Evolutionary conservation across 345 rosid species (phyloP), one percentile per base, ranked within the genome.

Genomic region (Anacardium occidentale): DNA sequence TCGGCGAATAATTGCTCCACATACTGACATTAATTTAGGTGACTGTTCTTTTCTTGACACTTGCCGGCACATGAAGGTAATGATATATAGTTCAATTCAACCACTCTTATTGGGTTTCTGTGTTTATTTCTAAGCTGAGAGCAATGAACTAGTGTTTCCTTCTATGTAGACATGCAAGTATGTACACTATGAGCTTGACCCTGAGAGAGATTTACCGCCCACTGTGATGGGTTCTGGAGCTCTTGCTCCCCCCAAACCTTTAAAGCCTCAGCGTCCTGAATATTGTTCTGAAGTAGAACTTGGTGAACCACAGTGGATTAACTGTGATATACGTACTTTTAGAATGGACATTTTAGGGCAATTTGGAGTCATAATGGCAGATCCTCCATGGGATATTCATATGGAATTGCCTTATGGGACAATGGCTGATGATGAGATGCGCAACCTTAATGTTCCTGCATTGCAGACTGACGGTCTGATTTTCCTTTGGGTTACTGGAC

Each of bases 351-450:
- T 95, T 79, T 84, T 95, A 77, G 99, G 99, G 60, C 90, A 91
- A 52, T 92, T 92, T 65, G 99, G 99, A 74, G 96, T 95, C 70
- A 94, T 95, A 60, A 95, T 95, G 99, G 98, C 99, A 24, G 99
- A 95, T 83, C 99, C 99, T 3, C 99, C 99, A 1, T 95, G 99
- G 99, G 99, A 92, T 70, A 95, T 95, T 84, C 99, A 95, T 78
- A 95, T 95, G 99, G 99, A 95, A 78, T 84, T 95, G 79, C 99
- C 99, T 74, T 95, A 95, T 83, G 99, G 99, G 65, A 95, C 99
- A 26, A 95, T 92, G 99, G 91, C 96, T 65, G 99, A 95, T 82
- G 99, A 95, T 62, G 99, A 95, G 79, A 95, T 95, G 99, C 96
- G 98, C 17, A 90, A 83, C 74, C 96, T 95, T 66, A 95, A 95